Base-by-base conservation (phyloP, 345 rosid genomes). In the Schrenkiella parvula region DNA sequence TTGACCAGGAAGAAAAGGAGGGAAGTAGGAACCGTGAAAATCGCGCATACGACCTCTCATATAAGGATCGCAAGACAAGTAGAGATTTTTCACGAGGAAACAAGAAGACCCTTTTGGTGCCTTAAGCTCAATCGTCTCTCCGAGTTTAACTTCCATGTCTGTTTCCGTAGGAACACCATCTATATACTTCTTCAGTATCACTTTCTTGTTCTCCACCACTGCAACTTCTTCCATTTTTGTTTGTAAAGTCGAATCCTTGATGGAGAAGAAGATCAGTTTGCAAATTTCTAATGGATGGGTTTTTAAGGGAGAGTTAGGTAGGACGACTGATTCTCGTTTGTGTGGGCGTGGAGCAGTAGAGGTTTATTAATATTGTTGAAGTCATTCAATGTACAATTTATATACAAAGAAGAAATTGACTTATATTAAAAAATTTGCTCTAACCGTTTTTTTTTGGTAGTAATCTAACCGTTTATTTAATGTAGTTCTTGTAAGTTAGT, bases 11-110 rank as follows among this genome's bases (percentile, higher is more conserved):
- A 48, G 53, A 69, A 82, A 82, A 59, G 86, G 79, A 8, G 73
- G 64, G 46, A 74, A 26, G 15, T 64, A 82, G 51, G 80, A 69
- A 31, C 66, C 75, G 14, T 44, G 76, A 31, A 41, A 52, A 13
- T 79, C 64, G 50, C 58, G 70, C 85, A 83, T 83, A 47, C 81
- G 80, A 37, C 77, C 57, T 11, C 86, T 68, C 88, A 86, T 80
- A 64, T 84, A 84, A 14, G 90, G 88, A 74, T 83, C 87, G 32
- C 87, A 80, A 8, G 87, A 84, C 61, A 86, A 71, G 71, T 73
- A 86, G 17, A 84, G 77, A 68, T 81, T 81, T 72, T 88, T 69
- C 0, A 86, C 68, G 21, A 86, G 76, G 48, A 86, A 52, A 11
- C 39, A 71, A 42, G 66, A 70, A 1, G 82, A 67, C 2, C 60